Base-by-base conservation (phyloP, 176 grass and related monocot genomes). In the Cenchrus americanus region DNA sequence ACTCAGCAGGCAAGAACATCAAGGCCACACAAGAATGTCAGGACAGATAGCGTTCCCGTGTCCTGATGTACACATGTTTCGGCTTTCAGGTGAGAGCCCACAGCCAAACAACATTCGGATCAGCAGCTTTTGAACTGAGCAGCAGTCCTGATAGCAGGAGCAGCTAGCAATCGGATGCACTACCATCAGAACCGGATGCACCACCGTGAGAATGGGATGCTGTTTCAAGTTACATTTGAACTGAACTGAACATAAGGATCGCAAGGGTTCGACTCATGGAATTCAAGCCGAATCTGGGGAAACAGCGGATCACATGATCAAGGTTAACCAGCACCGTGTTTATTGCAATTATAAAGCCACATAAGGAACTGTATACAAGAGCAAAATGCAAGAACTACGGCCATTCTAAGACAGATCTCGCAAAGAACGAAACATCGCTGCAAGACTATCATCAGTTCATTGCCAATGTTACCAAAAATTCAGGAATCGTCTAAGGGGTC, bases 401-500 rank as follows among this genome's bases (percentile, higher is more conserved):
- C 82, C 71, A 55, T 40, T 52, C 4, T 10, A 23, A 73, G 37
- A 67, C 51, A 15, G 82, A 43, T 37, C 21, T 37, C 0, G 2
- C 15, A 14, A 34, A 83, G 83, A 62, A 69, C 0, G n/a, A 52
- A 46, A 51, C 61, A 79, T 69, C 10, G 7, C 21, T 52, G n/a
- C 74, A 83, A 64, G 49, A 23, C 27, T 66, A 74, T 75, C 58
- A 78, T 85, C 44, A 53, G 68, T 75, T 79, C 75, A 62, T 83
- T 80, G 49, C 14, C 72, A 75, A 74, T 62, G 80, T 83, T 34
- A 86, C 49, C 75, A 63, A 84, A 87, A 87, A 83, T 76, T 55
- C 81, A 76, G 52, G 82, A 90, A 92, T 83, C 66, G 81, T 89
- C 77, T 66, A 74, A 79, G 32, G 47, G 65, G 79, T 77, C 26